These are phyloP conservation scores for Fusarium miscanthi DNA, from an alignment of 2,329 filamentous ascomycete species.

Conservation along the genomic window DNA sequence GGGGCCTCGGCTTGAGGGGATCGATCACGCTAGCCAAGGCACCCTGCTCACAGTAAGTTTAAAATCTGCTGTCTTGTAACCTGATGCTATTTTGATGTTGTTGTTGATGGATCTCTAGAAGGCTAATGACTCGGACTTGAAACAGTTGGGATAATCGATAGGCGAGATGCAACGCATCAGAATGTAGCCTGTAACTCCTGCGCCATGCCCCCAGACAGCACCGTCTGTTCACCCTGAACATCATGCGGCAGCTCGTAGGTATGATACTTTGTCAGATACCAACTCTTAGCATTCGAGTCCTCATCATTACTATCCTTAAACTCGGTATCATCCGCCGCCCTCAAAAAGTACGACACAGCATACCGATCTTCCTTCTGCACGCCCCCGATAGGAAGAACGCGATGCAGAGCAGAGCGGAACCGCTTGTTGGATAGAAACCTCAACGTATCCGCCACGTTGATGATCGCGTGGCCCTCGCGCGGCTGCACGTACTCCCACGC, in stretches of 20 bases:
- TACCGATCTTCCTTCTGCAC: background rate
- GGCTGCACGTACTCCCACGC: constrained; percentile 14
- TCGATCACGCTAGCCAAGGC: background rate
- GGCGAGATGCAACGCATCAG: background rate
- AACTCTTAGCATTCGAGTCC: background rate
- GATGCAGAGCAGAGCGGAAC: background rate
- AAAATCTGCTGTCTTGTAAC: too few species aligned
- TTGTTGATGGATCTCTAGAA: background rate
- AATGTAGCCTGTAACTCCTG: background rate
- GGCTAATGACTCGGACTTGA: background rate
- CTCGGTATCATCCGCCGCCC: background rate
- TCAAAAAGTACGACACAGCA: background rate
- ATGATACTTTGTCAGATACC: background rate
- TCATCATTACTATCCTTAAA: background rate
- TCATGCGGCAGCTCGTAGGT: background rate
- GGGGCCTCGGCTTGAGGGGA: background rate
- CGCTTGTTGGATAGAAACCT: constrained; percentile 19
- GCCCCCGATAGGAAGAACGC: background rate
- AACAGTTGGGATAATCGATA: background rate
- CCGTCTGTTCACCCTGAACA: background rate
- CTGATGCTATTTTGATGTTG: background rate
- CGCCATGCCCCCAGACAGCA: background rate
- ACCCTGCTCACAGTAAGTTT: too few species aligned
- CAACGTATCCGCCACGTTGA: constrained; percentile 12
- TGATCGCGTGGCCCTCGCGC: background rate